A percentile compares a stretch with the other conserved stretches of the same genome.
Evolutionary conservation across 352 stramenopile genomes (phyloP).

Genomic region (Peronospora farinosa): DNA sequence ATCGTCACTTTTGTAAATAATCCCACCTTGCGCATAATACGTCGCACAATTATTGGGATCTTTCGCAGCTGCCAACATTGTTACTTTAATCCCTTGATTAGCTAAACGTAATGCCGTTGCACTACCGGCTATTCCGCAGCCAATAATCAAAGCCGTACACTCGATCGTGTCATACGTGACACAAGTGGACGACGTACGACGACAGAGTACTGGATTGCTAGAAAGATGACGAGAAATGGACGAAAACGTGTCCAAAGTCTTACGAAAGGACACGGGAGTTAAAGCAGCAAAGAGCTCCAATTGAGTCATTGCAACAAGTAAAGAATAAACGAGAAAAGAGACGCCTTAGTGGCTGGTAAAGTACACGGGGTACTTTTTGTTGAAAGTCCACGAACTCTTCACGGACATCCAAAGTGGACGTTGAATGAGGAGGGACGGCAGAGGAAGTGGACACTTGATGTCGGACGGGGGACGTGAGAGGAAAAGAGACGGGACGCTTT

Average conservation of each 20-base stretch:
- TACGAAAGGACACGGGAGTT: slow-evolving; percentile 26
- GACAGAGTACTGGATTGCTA: slow-evolving; percentile 25
- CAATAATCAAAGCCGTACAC: slow-evolving; percentile 61
- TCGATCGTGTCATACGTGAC: slow-evolving; percentile 48
- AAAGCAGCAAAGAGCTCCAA: slow-evolving; percentile 35
- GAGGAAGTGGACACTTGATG: slow-evolving; percentile 11
- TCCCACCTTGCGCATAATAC: slow-evolving; percentile 93
- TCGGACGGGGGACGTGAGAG: not conserved
- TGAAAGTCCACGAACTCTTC: slow-evolving; percentile 78
- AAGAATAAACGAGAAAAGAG: slow-evolving; percentile 1
- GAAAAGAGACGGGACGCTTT: not conserved
- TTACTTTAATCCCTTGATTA: slow-evolving; percentile 69
- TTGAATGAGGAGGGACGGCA: slow-evolving; percentile 13
- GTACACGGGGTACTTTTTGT: slow-evolving; percentile 81
- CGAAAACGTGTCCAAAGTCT: slow-evolving; percentile 14
- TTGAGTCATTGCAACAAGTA: slow-evolving; percentile 38
- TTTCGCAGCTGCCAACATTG: slow-evolving; percentile 63
- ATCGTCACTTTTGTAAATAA: slow-evolving; percentile 91
- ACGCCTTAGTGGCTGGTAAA: slow-evolving; percentile 56
- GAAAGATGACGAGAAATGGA: slow-evolving; percentile 35
- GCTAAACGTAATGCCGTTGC: slow-evolving; percentile 69
- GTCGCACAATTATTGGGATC: slow-evolving; percentile 89
- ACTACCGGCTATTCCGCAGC: slow-evolving; percentile 75
- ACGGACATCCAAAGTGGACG: slow-evolving; percentile 58
- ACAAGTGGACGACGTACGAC: slow-evolving; percentile 30